Conservation (phyloP, 495 filamentous ascomycete genomes). For the Amorphotheca resinae region DNA sequence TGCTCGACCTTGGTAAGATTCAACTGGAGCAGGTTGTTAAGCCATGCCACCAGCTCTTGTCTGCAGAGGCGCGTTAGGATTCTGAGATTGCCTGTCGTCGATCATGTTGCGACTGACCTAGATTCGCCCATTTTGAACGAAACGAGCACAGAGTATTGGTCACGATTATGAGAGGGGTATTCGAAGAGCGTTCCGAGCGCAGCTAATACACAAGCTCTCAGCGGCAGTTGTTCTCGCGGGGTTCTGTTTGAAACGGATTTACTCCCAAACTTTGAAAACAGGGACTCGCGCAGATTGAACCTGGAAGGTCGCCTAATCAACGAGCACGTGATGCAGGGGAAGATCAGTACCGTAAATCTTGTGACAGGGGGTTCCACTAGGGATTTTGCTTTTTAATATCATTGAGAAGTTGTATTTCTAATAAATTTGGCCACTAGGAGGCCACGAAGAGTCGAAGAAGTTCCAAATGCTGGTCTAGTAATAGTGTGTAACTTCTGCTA, state of each 20-base stretch:
- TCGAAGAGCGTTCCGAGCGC: too few relatives aligned
- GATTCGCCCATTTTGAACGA: constrained; percentile 22
- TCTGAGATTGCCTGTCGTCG: background rate
- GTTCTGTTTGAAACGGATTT: background rate
- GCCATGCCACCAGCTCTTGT: constrained; percentile 92
- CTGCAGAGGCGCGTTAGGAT: constrained; percentile 33
- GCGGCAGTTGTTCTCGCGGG: too few relatives aligned
- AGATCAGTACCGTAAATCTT: background rate
- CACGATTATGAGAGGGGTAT: too few relatives aligned
- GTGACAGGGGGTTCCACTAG: too few relatives aligned
- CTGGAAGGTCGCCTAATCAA: background rate
- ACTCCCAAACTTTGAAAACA: background rate
- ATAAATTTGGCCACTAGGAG: too few relatives aligned
- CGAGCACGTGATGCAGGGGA: background rate
- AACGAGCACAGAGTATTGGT: background rate
- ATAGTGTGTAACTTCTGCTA: too few relatives aligned
- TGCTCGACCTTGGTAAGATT: constrained; percentile 98
- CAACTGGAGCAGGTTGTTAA: constrained; percentile 93
- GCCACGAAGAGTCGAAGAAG: too few relatives aligned
- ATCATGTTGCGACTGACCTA: constrained; percentile 14
- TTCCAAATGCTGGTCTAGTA: too few relatives aligned
- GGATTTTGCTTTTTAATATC: too few relatives aligned
- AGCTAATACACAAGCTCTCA: too few relatives aligned
- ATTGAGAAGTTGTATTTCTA: too few relatives aligned
- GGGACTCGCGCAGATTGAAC: background rate